These are phyloP conservation scores for Batrachochytrium dendrobatidis DNA, from an alignment of 371 early-diverging fungal genomes.

Conservation along the genomic window DNA sequence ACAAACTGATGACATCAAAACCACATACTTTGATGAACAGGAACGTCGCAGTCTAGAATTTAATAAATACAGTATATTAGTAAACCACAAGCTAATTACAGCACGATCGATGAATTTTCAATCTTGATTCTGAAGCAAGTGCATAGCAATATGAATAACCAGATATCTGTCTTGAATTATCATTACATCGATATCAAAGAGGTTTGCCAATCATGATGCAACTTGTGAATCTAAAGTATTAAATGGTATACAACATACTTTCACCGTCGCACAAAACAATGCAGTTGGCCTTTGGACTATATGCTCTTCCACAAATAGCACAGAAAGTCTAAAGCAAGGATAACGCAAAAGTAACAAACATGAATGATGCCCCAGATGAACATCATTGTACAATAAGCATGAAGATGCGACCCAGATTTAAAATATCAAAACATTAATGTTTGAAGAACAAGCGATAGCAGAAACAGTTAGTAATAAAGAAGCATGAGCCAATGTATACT, in stretches of 20 bases:
- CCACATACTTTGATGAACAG: constrained; percentile 40
- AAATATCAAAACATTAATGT: not conserved
- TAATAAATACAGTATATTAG: not conserved
- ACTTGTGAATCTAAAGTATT: not conserved
- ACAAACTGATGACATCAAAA: not conserved
- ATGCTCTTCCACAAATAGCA: constrained; percentile 42
- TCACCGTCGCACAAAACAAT: constrained; percentile 53
- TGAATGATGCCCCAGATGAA: not conserved
- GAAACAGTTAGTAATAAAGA: no score
- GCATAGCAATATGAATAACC: not conserved
- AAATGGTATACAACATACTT: constrained; percentile 21
- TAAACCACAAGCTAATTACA: not conserved
- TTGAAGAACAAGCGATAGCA: no score
- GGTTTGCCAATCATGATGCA: not conserved
- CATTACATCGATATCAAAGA: not conserved
- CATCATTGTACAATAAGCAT: not conserved
- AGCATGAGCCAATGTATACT: no score
- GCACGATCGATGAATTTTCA: not conserved
- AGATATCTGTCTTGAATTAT: not conserved
- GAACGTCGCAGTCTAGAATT: constrained; percentile 41
- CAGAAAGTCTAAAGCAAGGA: constrained; percentile 27
- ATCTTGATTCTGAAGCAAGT: not conserved
- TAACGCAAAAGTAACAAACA: not conserved
- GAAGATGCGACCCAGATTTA: no score
- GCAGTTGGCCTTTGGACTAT: constrained; percentile 34